phyloP scores from a whole-genome alignment of 2,329 filamentous ascomycete genomes.

The Fusarium sp. region DNA sequence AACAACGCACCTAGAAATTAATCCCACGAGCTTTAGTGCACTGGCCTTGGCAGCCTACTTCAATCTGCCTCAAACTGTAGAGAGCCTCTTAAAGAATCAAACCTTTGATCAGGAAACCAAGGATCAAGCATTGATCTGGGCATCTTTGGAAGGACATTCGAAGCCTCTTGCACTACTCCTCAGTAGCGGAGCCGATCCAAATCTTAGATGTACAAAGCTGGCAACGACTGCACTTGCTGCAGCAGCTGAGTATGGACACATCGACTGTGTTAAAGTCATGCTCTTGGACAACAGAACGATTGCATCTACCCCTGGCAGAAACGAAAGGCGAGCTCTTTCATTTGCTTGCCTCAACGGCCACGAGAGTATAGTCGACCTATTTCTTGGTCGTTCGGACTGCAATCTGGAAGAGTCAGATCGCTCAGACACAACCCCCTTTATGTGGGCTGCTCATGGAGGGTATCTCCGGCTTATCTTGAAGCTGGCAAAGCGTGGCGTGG shows the following conservation, averaged over 20 bases:
- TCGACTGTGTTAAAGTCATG: conserved; percentile 43
- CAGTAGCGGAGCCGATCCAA: conserved; percentile 36
- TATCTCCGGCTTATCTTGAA: conserved; percentile 38
- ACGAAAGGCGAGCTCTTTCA: conserved; percentile 48
- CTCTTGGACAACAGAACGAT: conserved; percentile 42
- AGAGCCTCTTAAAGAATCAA: conserved; percentile 21
- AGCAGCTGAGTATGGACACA: conserved; percentile 45
- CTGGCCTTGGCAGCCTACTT: conserved; percentile 50
- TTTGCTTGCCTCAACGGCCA: conserved; percentile 49
- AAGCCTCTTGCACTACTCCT: conserved; percentile 42
- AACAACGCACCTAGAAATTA: conserved; percentile 36
- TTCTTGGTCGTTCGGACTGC: conserved; percentile 39
- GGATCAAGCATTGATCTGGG: conserved; percentile 48
- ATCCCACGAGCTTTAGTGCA: conserved; percentile 35
- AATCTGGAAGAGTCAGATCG: conserved; percentile 42
- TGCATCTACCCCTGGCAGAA: conserved; percentile 35
- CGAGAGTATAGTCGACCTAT: conserved; percentile 44
- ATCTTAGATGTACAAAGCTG: conserved; percentile 17
- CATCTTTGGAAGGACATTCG: conserved; percentile 42
- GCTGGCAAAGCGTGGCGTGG: conserved; percentile 41
- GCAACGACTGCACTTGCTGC: conserved; percentile 46
- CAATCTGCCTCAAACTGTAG: conserved; percentile 43
- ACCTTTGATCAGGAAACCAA: conserved; percentile 16
- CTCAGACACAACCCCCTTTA: conserved; percentile 47
- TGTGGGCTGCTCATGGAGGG: conserved; percentile 47